Percentiles rank a stretch among this genome's conserved stretches.
Evolutionary conservation across 805 yeast genomes (phyloP).

Genomic region (Saccharomyces eubayanus): DNA sequence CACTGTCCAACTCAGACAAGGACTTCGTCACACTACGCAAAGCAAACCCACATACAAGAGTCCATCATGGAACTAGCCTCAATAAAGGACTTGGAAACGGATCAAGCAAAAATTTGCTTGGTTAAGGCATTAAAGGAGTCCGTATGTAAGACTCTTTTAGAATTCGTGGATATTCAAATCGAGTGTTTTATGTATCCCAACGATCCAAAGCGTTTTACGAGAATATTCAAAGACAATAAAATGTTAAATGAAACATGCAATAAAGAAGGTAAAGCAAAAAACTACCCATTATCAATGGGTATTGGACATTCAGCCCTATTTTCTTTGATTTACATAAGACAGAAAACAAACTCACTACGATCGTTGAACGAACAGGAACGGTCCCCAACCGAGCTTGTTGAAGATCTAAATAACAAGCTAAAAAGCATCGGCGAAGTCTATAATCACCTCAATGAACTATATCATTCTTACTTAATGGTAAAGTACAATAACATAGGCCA

Average conservation of each 20-base stretch:
- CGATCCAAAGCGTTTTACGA: neutral
- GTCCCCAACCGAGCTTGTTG: neutral
- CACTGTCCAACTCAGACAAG: too few species aligned
- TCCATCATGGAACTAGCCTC: neutral
- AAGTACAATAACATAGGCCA: neutral
- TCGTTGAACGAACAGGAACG: neutral
- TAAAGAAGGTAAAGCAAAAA: neutral
- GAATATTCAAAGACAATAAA: neutral
- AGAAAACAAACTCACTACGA: neutral
- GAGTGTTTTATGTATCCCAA: constrained; percentile 25
- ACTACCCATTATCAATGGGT: neutral
- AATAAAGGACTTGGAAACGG: neutral
- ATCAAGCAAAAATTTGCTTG: neutral
- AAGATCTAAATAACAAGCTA: neutral
- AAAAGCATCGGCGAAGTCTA: neutral
- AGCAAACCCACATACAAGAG: neutral
- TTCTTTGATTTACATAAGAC: neutral
- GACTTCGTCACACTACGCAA: neutral
- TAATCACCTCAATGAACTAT: neutral
- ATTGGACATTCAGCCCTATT: neutral
- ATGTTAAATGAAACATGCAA: neutral
- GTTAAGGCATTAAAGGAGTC: constrained; percentile 4
- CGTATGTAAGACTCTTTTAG: neutral
- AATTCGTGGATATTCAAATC: constrained; percentile 2
- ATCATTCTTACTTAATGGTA: neutral